Base-by-base conservation (phyloP, 768 basidiomycete species). In the Tylopilus rubrobrunneus region DNA sequence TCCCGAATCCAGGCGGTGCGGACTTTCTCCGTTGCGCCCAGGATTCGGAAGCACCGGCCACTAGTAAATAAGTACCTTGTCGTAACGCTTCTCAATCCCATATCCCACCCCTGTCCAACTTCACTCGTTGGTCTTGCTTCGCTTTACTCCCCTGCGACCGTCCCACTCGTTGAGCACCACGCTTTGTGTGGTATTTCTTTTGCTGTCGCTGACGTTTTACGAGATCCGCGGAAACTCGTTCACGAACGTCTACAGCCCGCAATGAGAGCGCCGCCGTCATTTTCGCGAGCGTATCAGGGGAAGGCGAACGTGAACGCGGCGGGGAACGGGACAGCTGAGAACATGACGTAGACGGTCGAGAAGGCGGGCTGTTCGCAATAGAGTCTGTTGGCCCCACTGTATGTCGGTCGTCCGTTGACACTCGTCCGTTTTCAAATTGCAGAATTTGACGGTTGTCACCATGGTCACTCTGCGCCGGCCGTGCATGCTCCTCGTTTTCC, bases 131-230 rank as follows among this genome's bases (percentile, higher is more conserved):
- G 62, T 92, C 89, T 64, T 85, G 83, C 72, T 92, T 95, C 51
- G 85, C 85, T 67, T 95, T 95, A 67, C 88, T 92, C 21, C 92
- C 92, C 59, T 85, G 83, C 23, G 83, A 74, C 37, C 89, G 75
- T 25, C 88, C 88, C 28, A 77, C 81, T 51, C 82, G 76, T 50
- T 81, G 78, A 4, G 76, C 76, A 7, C 79, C 77, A 56, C 84
- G 81, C 69, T 86, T 89, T 1, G 88, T 83, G 72, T 95, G 92
- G 66, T 89, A 81, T 67, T 89, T 90, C 53, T 80, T 78, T 63
- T 87, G 79, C 61, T 88, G 79, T 53, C 80, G 80, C 19, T 80
- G 77, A 4, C 82, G 84, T 63, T 82, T 85, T 3, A 76, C 70
- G 19, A 90, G 71, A 60, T 92, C 84, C 11, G 77, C 72, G 5